Conservation (phyloP, 2,329 filamentous ascomycete species). For the Arthroderma sp. region DNA sequence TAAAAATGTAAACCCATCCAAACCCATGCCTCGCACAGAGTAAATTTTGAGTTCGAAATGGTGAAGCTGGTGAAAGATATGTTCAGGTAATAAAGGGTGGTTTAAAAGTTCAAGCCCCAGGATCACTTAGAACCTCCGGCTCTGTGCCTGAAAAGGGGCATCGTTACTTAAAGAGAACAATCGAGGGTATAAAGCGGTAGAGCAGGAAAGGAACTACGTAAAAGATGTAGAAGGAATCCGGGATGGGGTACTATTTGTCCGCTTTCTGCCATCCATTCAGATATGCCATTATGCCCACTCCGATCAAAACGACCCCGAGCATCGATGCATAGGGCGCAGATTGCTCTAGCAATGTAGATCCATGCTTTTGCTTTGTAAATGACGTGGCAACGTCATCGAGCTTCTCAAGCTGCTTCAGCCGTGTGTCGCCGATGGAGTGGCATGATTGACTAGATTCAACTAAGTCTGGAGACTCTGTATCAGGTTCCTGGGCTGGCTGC, state of each 20-base stretch:
- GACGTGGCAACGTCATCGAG: constrained; percentile 21
- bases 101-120: too few species aligned
- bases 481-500: constrained; percentile 7
- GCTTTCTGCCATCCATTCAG: constrained; percentile 66
- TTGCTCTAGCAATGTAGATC: constrained; percentile 33
- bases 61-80: too few species aligned
- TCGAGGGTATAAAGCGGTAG: constrained; percentile 1
- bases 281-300: constrained; percentile 75
- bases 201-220: not conserved
- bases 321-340: constrained; percentile 67
- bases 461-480: not conserved
- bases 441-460: not conserved
- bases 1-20: too few species aligned
- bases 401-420: constrained; percentile 26
- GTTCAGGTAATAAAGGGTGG: too few species aligned
- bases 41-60: too few species aligned
- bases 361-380: constrained; percentile 22
- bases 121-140: too few species aligned
- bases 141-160: too few species aligned
- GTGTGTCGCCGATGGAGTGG: not conserved
- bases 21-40: too few species aligned
- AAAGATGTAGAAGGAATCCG: constrained; percentile 1
- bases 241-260: constrained; percentile 18
- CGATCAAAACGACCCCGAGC: constrained; percentile 66
- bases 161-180: not conserved